These are phyloP conservation scores for Kalaharituber pfeilii DNA, from an alignment of 2,329 filamentous ascomycete species.

Conservation along the genomic window DNA sequence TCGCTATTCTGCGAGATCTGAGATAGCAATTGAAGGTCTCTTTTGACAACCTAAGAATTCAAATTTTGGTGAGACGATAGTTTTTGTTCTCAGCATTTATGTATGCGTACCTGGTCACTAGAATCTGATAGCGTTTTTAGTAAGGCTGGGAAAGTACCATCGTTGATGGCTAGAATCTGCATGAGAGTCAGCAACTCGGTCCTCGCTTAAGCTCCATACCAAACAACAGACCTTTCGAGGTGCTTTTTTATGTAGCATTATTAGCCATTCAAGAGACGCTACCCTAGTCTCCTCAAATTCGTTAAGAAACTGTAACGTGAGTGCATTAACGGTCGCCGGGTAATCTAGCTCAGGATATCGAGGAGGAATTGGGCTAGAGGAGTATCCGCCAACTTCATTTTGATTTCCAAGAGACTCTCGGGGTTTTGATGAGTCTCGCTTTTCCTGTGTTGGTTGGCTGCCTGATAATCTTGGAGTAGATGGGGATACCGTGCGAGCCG, in stretches of 20 bases:
- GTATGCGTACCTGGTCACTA: slow-evolving; percentile 58
- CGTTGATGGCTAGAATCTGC: slow-evolving; percentile 61
- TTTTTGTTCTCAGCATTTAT: no score
- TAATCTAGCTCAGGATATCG: slow-evolving; percentile 63
- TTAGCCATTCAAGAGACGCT: slow-evolving; percentile 84
- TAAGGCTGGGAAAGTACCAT: slow-evolving; percentile 87
- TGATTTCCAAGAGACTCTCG: slow-evolving; percentile 3
- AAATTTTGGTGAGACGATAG: background rate
- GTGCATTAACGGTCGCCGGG: slow-evolving; percentile 76
- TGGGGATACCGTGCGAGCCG: slow-evolving; percentile 30
- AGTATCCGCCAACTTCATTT: background rate
- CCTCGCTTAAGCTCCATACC: background rate
- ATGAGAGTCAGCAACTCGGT: background rate
- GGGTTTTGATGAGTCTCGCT: slow-evolving; percentile 6
- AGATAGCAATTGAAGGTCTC: slow-evolving; percentile 79
- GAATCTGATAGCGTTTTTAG: slow-evolving; percentile 93
- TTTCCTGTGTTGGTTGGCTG: slow-evolving; percentile 16
- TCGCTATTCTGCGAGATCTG: slow-evolving; percentile 95
- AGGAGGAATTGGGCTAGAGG: slow-evolving; percentile 31
- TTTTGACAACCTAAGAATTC: slow-evolving; percentile 54
- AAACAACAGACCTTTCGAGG: slow-evolving; percentile 54
- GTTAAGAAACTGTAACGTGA: slow-evolving; percentile 86
- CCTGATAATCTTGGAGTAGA: slow-evolving; percentile 26
- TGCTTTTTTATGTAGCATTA: slow-evolving; percentile 93
- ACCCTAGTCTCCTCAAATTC: slow-evolving; percentile 93